These are phyloP conservation scores for Boechera retrofracta DNA, from an alignment of 345 rosid species.

Conservation along the genomic window DNA sequence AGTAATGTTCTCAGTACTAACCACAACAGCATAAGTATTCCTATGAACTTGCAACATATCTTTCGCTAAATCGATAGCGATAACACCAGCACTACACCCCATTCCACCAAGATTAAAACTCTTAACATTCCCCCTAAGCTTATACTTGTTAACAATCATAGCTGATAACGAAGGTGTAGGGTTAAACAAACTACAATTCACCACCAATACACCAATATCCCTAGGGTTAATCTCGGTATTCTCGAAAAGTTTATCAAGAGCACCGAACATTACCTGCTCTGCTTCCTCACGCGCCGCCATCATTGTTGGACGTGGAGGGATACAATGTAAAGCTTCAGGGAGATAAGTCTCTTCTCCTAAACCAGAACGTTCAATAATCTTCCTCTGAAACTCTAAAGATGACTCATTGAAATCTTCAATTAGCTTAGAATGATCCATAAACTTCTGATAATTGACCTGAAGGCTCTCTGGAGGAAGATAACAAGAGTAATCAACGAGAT, in stretches of 20 bases:
- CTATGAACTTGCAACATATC: conserved; percentile 90
- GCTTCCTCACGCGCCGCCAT: conserved; percentile 86
- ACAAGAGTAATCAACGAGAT: conserved; percentile 74
- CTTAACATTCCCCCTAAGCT: conserved; percentile 73
- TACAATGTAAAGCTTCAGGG: conserved; percentile 75
- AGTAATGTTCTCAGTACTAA: conserved; percentile 88
- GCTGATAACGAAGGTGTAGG: conserved; percentile 94
- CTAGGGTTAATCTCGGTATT: conserved; percentile 76
- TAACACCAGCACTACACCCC: conserved; percentile 97
- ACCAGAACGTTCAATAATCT: conserved; percentile 82
- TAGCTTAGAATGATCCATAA: conserved; percentile 79
- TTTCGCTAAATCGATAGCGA: conserved; percentile 78
- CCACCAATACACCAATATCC: conserved; percentile 83
- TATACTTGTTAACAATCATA: conserved; percentile 88
- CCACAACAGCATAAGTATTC: conserved; percentile 84
- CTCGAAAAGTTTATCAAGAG: conserved; percentile 70
- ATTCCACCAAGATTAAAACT: conserved; percentile 85
- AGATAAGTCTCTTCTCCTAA: conserved; percentile 91
- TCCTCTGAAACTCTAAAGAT: conserved; percentile 80
- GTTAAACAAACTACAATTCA: conserved; percentile 89
- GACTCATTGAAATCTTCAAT: conserved; percentile 82
- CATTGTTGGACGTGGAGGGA: conserved; percentile 89
- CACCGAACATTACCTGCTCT: conserved; percentile 93
- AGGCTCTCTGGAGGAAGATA: conserved; percentile 71
- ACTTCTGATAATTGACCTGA: conserved; percentile 57